phyloP scores from a whole-genome alignment of 2,329 filamentous ascomycete genomes.

The Aspergillus floridensis region DNA sequence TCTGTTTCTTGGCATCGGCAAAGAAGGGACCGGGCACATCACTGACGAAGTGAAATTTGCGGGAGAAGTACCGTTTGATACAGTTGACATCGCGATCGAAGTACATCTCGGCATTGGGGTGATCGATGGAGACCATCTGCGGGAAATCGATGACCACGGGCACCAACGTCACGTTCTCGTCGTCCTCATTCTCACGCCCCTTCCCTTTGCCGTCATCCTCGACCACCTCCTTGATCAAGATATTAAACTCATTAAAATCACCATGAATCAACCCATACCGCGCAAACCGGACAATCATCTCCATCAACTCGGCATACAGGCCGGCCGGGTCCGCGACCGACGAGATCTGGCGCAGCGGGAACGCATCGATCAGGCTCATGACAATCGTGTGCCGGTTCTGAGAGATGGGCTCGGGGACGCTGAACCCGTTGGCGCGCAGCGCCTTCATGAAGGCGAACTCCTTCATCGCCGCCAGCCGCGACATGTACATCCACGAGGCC shows the following conservation, averaged over 20 bases:
- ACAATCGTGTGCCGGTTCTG: slow-evolving; percentile 95
- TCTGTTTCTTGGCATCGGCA: slow-evolving; percentile 72
- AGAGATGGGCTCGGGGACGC: slow-evolving; percentile 80
- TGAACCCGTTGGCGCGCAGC: slow-evolving; percentile 77
- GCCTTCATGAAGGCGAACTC: slow-evolving; percentile 94
- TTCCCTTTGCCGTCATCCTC: slow-evolving; percentile 45
- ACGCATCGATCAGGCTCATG: slow-evolving; percentile 91
- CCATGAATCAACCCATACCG: slow-evolving; percentile 90
- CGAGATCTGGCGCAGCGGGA: slow-evolving; percentile 84
- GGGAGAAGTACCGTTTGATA: slow-evolving; percentile 89
- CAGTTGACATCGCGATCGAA: slow-evolving; percentile 95
- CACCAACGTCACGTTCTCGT: slow-evolving; percentile 54
- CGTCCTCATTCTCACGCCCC: slow-evolving; percentile 31
- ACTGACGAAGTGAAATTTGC: slow-evolving; percentile 82
- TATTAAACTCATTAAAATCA: slow-evolving; percentile 99
- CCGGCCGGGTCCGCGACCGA: slow-evolving; percentile 75
- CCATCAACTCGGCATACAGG: slow-evolving; percentile 90
- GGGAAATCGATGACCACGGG: slow-evolving; percentile 96
- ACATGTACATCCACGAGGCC: slow-evolving; percentile 98
- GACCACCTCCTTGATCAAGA: slow-evolving; percentile 73
- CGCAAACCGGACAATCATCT: slow-evolving; percentile 78
- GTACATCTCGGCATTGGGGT: slow-evolving; percentile 91
- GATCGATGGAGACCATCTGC: slow-evolving; percentile 95
- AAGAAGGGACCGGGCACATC: slow-evolving; percentile 83
- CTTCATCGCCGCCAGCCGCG: slow-evolving; percentile 84